Evolutionary conservation across 2,329 filamentous ascomycete species (phyloP), one percentile per base, ranked within the genome.

Genomic region (Harringtonia aguacate): DNA sequence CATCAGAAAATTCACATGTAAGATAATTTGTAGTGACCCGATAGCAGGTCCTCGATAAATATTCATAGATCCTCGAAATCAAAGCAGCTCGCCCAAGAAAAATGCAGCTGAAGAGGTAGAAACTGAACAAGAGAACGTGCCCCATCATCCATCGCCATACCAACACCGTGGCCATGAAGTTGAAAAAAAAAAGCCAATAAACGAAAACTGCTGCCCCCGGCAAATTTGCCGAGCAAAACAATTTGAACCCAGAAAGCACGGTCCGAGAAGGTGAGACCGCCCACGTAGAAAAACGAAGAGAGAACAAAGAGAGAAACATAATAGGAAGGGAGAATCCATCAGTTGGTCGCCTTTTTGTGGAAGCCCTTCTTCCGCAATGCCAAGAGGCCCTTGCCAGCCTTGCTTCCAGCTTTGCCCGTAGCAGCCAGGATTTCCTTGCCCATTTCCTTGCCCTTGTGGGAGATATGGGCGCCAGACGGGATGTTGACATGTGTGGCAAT

Each of bases 291-390:
- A 57, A 62, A 58, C 56, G 58, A 61, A 55, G 53, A 59, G 48
- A 48, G 40, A 39, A 49, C 14, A 36, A 36, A 15, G n/a, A 35
- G 17, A 18, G 17, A 35, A 35, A 21, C 12, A 7, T 6, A 20
- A 18, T 10, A 13, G 33, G 24, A 27, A 27, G 10, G 24, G 7
- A 6, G 10, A 27, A 10, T n/a, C 12, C 7, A 31, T 31, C 30
- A 27, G 24, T 28, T 28, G 8, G 31, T 14, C 18, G 45, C 36
- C 48, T 52, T 52, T 39, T 48, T 48, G 43, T 48, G 46, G 61
- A 95, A 79, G 63, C 86, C 90, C 66, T 77, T 90, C 66, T 85
- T 90, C 53, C 89, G 86, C 67, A 94, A 94, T 52, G 84, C 87
- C 61, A 95, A 81, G 51, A 95, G 64, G 42, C 89, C 90, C 68